phyloP scores from a whole-genome alignment of 1,284 basidiomycete genomes.

The Tilletia caries region DNA sequence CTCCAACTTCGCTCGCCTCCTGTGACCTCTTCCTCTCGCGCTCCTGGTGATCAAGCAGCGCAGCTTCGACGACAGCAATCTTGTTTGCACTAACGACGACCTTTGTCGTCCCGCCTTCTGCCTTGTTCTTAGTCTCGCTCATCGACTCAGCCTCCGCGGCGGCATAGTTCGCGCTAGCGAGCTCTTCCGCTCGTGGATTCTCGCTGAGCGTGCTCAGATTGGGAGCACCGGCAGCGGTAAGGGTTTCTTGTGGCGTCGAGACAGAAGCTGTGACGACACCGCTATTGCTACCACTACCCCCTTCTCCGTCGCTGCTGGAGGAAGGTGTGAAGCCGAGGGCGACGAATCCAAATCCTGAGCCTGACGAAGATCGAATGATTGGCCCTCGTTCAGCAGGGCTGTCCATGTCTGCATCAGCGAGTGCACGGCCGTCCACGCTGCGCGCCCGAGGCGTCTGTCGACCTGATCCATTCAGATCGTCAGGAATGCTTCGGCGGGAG shows the following conservation, averaged over 20 bases:
- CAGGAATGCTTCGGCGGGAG: constrained; percentile 2
- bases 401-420: too few relatives aligned
- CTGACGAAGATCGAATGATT: not conserved
- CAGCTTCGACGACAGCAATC: not conserved
- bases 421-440: not conserved
- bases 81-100: not conserved
- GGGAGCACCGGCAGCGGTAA: too few relatives aligned
- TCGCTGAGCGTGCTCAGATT: not conserved
- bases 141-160: not conserved
- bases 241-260: too few relatives aligned
- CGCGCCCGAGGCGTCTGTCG: not conserved
- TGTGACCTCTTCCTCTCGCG: not conserved
- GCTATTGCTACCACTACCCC: not conserved
- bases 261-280: not conserved
- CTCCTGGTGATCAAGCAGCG: not conserved
- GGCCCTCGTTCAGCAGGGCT: not conserved
- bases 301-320: not conserved
- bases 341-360: not conserved
- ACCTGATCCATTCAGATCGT: not conserved
- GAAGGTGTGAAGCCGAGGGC: not conserved
- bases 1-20: not conserved
- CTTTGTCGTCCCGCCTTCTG: not conserved
- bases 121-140: not conserved
- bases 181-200: constrained; percentile 5
- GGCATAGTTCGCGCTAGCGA: not conserved